Percentiles rank a stretch among this genome's conserved stretches.
Conservation (phyloP, 371 early-diverging fungal genomes). For the Basidiobolus meristosporus region DNA sequence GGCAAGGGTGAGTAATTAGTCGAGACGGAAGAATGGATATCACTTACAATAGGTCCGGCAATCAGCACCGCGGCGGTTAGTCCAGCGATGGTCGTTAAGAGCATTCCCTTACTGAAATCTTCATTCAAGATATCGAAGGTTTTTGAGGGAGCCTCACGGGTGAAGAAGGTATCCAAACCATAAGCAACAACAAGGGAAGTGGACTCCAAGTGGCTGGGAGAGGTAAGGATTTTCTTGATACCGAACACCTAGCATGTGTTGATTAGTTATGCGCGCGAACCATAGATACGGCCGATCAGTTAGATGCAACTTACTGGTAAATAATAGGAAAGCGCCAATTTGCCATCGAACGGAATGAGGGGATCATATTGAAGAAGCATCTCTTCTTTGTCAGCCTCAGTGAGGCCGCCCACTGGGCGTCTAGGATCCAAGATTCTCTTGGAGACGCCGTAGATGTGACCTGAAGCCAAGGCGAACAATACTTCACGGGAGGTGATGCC, state of each 20-base stretch:
- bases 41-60: constrained; percentile 41
- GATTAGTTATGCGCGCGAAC: too few relatives aligned
- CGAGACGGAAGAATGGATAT: too few relatives aligned
- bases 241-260: constrained; percentile 24
- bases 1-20: too few relatives aligned
- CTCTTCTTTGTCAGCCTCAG: constrained; percentile 61
- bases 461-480: constrained; percentile 39
- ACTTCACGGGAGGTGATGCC: constrained; percentile 78
- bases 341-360: constrained; percentile 44
- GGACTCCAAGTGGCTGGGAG: constrained; percentile 75
- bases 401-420: constrained; percentile 38
- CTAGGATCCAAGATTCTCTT: constrained; percentile 73
- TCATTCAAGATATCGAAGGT: constrained; percentile 83
- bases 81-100: constrained; percentile 62
- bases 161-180: constrained; percentile 79
- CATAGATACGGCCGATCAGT: too few relatives aligned
- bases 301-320: constrained; percentile 19
- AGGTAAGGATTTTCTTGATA: constrained; percentile 36
- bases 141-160: constrained; percentile 62
- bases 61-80: constrained; percentile 45
- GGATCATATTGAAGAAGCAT: constrained; percentile 57
- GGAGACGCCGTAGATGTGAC: constrained; percentile 54
- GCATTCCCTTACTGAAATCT: constrained; percentile 67
- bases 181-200: constrained; percentile 74
- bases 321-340: constrained; percentile 49